These are phyloP conservation scores for Amylostereum chailletii DNA, from an alignment of 1,284 basidiomycete species.

Conservation along the genomic window DNA sequence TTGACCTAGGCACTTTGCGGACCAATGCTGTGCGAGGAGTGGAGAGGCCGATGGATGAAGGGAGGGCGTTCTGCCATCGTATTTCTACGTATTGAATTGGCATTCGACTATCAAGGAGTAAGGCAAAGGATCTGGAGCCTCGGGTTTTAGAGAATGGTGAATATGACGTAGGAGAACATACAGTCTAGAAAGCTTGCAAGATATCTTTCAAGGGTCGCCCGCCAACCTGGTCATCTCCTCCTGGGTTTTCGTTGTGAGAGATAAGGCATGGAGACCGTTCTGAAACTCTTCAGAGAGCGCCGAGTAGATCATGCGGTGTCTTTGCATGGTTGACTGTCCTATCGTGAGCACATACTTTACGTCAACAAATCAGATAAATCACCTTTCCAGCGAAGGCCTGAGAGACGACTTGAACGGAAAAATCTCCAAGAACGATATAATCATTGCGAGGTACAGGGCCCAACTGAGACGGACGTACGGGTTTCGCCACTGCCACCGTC, in stretches of 20 bases:
- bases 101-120: too few species aligned
- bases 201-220: too few species aligned
- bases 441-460: slow-evolving; percentile 11
- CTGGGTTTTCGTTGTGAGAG: slow-evolving; percentile 64
- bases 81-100: too few species aligned
- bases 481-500: slow-evolving; percentile 57
- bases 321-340: slow-evolving; percentile 58
- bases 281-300: slow-evolving; percentile 61
- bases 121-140: too few species aligned
- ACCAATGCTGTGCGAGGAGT: too few species aligned
- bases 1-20: too few species aligned
- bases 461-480: slow-evolving; percentile 40
- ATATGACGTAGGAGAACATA: too few species aligned
- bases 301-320: slow-evolving; percentile 69
- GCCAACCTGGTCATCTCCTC: slow-evolving; percentile 31
- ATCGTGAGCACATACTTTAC: too few species aligned
- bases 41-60: too few species aligned
- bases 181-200: too few species aligned
- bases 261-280: slow-evolving; percentile 65
- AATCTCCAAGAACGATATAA: slow-evolving; percentile 39
- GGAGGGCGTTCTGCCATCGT: too few species aligned
- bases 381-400: slow-evolving; percentile 68
- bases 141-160: too few species aligned
- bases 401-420: slow-evolving; percentile 64
- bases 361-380: neutral